A percentile compares a stretch with the other conserved stretches of the same genome.
Evolutionary conservation across 257 asterid genomes (phyloP).

Genomic region (Fraxinus cuspidata): DNA sequence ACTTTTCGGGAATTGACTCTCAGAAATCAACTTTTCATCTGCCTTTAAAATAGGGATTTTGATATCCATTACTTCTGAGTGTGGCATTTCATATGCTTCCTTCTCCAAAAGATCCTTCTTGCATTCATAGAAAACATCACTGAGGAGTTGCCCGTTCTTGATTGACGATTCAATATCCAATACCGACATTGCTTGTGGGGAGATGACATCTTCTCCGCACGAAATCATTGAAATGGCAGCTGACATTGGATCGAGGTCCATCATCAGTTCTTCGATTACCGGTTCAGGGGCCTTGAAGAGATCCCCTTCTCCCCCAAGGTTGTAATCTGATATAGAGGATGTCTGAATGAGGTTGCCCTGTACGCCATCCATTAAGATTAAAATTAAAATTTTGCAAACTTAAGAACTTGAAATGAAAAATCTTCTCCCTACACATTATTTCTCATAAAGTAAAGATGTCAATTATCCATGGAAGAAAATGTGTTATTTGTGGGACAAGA

Average conservation of each 20-base stretch:
- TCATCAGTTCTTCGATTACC: conserved; percentile 57
- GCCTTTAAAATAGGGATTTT: conserved; percentile 41
- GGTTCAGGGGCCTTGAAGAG: conserved; percentile 84
- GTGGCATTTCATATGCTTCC: conserved; percentile 64
- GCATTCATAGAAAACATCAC: conserved; percentile 86
- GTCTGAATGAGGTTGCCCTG: conserved; percentile 42
- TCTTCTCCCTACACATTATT: no score
- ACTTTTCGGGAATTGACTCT: conserved; percentile 63
- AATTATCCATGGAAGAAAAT: not conserved
- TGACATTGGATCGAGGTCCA: conserved; percentile 74
- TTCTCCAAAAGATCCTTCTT: conserved; percentile 80
- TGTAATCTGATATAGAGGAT: conserved; percentile 58
- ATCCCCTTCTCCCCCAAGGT: conserved; percentile 84
- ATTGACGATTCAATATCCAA: conserved; percentile 70
- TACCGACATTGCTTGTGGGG: conserved; percentile 63
- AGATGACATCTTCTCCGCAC: conserved; percentile 65
- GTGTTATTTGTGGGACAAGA: not conserved
- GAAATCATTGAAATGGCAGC: conserved; percentile 86
- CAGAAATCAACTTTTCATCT: conserved; percentile 38
- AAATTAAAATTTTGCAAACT: conserved; percentile 4
- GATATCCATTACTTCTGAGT: conserved; percentile 55
- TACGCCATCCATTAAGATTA: conserved; percentile 37
- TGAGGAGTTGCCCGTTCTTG: conserved; percentile 68
- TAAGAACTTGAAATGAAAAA: not conserved
- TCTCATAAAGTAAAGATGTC: conserved; percentile 1